Base-by-base conservation (phyloP, 1,284 basidiomycete species). In the Paramarasmius palmivorus region DNA sequence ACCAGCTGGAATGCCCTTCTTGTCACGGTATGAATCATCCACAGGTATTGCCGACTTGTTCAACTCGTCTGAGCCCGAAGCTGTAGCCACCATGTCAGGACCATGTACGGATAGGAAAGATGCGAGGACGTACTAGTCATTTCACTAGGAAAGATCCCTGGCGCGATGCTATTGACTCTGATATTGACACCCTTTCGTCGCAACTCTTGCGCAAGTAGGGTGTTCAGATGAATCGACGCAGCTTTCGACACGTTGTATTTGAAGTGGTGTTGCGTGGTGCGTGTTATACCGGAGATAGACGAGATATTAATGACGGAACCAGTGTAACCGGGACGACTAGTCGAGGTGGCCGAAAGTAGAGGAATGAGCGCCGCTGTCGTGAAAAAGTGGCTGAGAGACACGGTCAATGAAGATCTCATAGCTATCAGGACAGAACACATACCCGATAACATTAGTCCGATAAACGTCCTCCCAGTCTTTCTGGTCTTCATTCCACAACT, bases 121-220 rank as follows among this genome's bases (percentile, higher is more conserved):
- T 54, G 15, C 47, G 20, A 22, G 57, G 19, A 32, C 29, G 6
- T 32, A 32, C 29, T 32, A 6, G 44, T 46, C 67, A 67, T 65
- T 63, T 70, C 68, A 38, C 55, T 64, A 42, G 60, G 57, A 37
- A 65, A 69, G 7, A 66, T 29, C 0, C 71, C 72, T 1, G 71
- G 69, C 4, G 69, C 64, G 35, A 74, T 71, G 9, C 60, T 56
- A 57, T 68, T 65, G 17, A 69, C 62, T 4, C 62, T 65, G 12
- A 69, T 55, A 0, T 68, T 64, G 14, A 67, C 65, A 1, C 63
- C 67, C 26, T 68, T 65, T 22, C 67, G 54, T 22, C 64, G 68
- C 38, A 75, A 67, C 19, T 75, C 73, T 3, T 61, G 63, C 1
- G 63, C 61, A 8, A 73, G 57, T 45, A 69, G 59, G 37, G 61